A percentile compares a stretch with the other conserved stretches of the same genome.
Evolutionary conservation across 1,139 yeast species (phyloP).

Genomic region (Debaryomyces coudertii): DNA sequence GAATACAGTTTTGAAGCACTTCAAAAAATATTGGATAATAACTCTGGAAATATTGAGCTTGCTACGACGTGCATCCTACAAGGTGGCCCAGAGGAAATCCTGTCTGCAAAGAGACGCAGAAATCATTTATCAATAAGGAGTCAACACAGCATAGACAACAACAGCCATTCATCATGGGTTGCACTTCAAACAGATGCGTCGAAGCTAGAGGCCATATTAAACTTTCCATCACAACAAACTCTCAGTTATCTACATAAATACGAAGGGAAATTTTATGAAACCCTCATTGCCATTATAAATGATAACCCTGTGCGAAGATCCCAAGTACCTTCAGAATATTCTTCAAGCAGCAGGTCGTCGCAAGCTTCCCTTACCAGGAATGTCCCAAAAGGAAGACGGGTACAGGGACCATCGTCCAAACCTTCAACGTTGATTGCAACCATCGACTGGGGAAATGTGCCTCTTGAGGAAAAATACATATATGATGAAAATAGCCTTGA

Average conservation of each 20-base stretch:
- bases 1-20: conserved; percentile 19
- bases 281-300: conserved; percentile 34
- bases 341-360: background rate
- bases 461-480: conserved; percentile 9
- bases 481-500: conserved; percentile 21
- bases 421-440: background rate
- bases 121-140: background rate
- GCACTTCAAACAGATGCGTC: background rate
- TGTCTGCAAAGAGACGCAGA: background rate
- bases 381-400: conserved; percentile 27
- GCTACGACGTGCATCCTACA: conserved; percentile 12
- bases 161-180: conserved; percentile 6
- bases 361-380: background rate
- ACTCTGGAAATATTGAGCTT: conserved; percentile 22
- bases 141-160: background rate
- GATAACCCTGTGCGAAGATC: conserved; percentile 16
- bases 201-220: conserved; percentile 8
- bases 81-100: background rate
- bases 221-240: conserved; percentile 5
- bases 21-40: conserved; percentile 18
- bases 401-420: conserved; percentile 23
- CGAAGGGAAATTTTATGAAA: conserved; percentile 23
- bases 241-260: conserved; percentile 16
- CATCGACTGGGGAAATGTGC: background rate
- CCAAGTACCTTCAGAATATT: background rate